A percentile compares a stretch with the other conserved stretches of the same genome.
phyloP scores from a whole-genome alignment of 2,329 filamentous ascomycete species.

The Colletotrichum coccodes region DNA sequence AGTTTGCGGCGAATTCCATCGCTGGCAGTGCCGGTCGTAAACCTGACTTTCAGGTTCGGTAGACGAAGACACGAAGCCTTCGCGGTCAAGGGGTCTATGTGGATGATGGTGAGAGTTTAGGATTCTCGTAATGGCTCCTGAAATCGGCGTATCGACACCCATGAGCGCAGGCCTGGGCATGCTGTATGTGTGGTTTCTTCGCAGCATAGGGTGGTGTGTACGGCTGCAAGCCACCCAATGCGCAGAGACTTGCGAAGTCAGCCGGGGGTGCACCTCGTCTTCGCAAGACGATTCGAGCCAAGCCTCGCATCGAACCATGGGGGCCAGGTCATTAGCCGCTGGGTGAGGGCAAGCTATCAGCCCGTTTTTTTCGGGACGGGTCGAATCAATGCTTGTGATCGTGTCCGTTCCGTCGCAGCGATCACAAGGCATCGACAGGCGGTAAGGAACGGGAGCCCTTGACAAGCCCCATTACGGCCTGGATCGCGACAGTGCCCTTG shows the following conservation, averaged over 20 bases:
- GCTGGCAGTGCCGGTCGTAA: neutral
- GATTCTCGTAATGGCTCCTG: neutral
- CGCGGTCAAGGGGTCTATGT: neutral
- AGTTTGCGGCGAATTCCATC: neutral
- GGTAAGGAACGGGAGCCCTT: constrained; percentile 3
- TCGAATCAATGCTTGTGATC: constrained; percentile 21
- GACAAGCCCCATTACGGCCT: neutral
- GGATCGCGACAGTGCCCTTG: neutral
- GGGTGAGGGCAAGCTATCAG: neutral
- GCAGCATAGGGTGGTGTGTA: neutral
- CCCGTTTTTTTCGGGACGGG: constrained; percentile 15
- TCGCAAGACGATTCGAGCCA: neutral
- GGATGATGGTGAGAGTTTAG: neutral
- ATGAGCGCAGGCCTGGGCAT: neutral
- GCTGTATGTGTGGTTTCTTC: neutral
- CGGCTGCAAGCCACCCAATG: neutral
- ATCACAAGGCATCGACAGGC: constrained; percentile 1
- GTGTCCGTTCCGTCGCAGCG: constrained; percentile 10
- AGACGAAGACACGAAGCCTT: neutral
- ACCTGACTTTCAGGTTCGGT: neutral
- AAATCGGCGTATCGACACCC: neutral
- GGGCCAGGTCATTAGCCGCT: constrained; percentile 14
- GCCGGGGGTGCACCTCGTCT: neutral
- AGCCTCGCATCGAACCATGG: constrained; percentile 16
- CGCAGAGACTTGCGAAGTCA: neutral